phyloP scores from a whole-genome alignment of 2,329 filamentous ascomycete genomes.

The Diaporthe vexans region DNA sequence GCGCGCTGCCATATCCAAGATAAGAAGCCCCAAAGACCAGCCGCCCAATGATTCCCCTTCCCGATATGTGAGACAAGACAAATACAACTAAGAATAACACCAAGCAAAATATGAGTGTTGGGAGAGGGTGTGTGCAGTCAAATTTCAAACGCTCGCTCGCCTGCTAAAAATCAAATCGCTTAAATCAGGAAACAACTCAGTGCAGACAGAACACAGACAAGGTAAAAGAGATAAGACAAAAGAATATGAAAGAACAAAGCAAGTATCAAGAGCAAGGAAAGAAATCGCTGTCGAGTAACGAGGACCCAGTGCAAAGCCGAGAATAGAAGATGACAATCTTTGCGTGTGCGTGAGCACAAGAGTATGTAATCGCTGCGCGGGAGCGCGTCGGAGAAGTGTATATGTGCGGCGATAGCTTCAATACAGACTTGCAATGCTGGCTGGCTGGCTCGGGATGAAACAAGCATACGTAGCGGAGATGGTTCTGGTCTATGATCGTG shows the following conservation, averaged over 20 bases:
- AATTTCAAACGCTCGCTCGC: conserved; percentile 56
- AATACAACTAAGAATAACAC: conserved; percentile 44
- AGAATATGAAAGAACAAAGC: conserved; percentile 46
- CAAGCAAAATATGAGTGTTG: conserved; percentile 6
- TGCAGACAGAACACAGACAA: conserved; percentile 44
- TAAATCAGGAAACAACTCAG: conserved; percentile 47
- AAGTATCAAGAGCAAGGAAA: conserved; percentile 48
- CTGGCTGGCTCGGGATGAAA: conserved; percentile 37
- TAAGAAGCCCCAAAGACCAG: conserved; percentile 39
- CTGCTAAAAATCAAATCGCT: conserved; percentile 47
- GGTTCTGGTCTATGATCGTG: conserved; percentile 42
- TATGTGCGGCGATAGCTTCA: conserved; percentile 42
- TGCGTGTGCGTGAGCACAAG: conserved; percentile 42
- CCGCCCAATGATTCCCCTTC: conserved; percentile 35
- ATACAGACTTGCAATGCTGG: conserved; percentile 39
- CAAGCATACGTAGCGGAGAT: conserved; percentile 44
- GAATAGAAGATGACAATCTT: conserved; percentile 49
- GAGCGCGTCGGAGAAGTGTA: conserved; percentile 44
- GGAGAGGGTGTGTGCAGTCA: conserved; percentile 17
- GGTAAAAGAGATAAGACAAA: conserved; percentile 47
- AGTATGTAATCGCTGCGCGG: conserved; percentile 41
- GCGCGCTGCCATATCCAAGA: conserved; percentile 42
- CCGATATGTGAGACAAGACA: conserved; percentile 44
- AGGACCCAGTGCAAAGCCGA: conserved; percentile 47
- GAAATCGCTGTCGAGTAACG: conserved; percentile 50